These are phyloP conservation scores for Beauveria varroae DNA, from an alignment of 2,329 filamentous ascomycete species.

Conservation along the genomic window DNA sequence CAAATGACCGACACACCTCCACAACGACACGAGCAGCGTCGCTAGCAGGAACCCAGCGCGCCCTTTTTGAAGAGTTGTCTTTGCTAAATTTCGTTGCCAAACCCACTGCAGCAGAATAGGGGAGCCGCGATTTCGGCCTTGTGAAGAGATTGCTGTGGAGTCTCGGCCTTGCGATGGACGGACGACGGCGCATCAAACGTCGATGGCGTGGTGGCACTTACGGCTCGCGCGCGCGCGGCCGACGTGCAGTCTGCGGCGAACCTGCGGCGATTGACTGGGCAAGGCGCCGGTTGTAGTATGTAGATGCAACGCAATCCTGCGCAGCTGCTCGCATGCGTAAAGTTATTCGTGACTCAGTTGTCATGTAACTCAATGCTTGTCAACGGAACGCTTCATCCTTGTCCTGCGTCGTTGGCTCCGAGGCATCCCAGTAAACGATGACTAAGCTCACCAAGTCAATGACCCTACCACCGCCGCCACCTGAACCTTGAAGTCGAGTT, in stretches of 20 bases:
- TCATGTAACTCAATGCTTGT: not conserved
- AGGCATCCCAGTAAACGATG: not conserved
- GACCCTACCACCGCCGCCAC: not conserved
- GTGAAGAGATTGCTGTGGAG: slow-evolving; percentile 9
- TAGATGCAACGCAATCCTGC: not conserved
- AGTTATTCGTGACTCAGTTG: not conserved
- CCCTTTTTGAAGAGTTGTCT: not conserved
- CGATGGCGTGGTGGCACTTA: not conserved
- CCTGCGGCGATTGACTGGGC: not conserved
- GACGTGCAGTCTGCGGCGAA: not conserved
- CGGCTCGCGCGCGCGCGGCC: not conserved
- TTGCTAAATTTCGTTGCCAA: not conserved
- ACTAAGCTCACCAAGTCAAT: not conserved
- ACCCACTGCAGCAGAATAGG: not conserved
- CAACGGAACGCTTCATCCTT: not conserved
- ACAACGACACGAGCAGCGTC: not conserved
- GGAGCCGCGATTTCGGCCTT: not conserved
- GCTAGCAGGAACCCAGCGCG: no score
- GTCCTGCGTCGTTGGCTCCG: not conserved
- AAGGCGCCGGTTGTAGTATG: no score
- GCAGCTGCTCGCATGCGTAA: not conserved
- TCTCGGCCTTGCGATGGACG: not conserved
- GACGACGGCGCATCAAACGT: not conserved
- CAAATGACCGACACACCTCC: not conserved
- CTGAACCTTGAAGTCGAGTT: not conserved